phyloP scores from a whole-genome alignment of 495 filamentous ascomycete genomes.

The Stereocaulon alpinum region DNA sequence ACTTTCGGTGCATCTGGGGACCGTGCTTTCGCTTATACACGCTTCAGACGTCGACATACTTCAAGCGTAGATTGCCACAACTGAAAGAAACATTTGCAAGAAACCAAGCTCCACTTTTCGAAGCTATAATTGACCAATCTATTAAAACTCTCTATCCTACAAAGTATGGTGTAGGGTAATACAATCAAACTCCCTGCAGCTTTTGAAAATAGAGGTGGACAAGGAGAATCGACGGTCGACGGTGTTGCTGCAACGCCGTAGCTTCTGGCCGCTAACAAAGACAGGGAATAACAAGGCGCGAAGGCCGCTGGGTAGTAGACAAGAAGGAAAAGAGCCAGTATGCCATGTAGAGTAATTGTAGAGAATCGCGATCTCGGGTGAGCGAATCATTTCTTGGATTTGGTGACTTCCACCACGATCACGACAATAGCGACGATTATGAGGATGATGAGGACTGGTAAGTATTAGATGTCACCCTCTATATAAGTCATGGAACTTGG shows the following conservation, averaged over 20 bases:
- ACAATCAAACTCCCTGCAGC: background rate
- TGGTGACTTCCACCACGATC: conserved; percentile 25
- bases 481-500: background rate
- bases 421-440: conserved; percentile 44
- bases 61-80: background rate
- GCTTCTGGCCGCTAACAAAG: background rate
- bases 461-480: background rate
- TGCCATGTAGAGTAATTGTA: background rate
- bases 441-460: conserved; percentile 30
- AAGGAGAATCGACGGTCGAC: conserved; percentile 1
- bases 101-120: conserved; percentile 5
- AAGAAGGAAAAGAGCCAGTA: background rate
- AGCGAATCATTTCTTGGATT: background rate
- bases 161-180: conserved; percentile 1
- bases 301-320: background rate
- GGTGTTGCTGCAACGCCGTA: background rate
- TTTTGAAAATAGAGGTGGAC: conserved; percentile 3
- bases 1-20: too few species aligned
- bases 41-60: too few species aligned
- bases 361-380: background rate
- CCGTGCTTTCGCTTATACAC: too few species aligned
- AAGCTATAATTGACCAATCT: conserved; percentile 9
- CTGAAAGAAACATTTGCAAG: background rate
- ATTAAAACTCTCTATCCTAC: conserved; percentile 6
- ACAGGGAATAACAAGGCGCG: background rate